Evolutionary conservation across 2,329 filamentous ascomycete species (phyloP), one percentile per base, ranked within the genome.

Genomic region (Coniochaeta pulveracea): DNA sequence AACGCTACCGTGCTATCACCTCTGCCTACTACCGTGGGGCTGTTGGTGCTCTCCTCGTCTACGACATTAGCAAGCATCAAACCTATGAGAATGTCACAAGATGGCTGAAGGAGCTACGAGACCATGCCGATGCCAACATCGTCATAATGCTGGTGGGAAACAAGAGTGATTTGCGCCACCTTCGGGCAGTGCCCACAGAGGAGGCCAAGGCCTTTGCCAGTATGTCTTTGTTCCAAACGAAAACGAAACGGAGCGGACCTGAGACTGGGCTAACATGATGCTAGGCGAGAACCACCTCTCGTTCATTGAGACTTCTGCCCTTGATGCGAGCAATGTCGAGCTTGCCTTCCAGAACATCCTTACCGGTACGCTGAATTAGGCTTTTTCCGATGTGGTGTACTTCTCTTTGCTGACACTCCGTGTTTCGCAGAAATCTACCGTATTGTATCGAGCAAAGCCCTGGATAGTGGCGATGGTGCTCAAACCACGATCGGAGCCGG

Each of bases 141-240:
- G 88, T 98, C 51, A 98, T 98, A 58, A 98, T 98, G 91, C 70
- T 98, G 52, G 91, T 96, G 36, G 91, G 91, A 61, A 98, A 98
- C 78, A 98, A 98, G 82, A 96, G 88, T 62, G 91, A 98, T 93
- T 82, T 96, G 80, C 84, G 88, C 63, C 91, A 98, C 65, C 72
- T 98, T 54, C 77, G 91, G 58, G 91, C 91, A 45, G 91, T 98
- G 46, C 86, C 91, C 33, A 98, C 91, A 40, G 91, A 98, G 56
- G 89, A 96, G 63, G 91, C 89, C 49, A 98, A 96, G 66, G 73
- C 85, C 43, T 98, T 98, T 76, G 91, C 91, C 37, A 95, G 89
- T 93, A 64, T 43, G 72, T 47, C 18, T 22, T 22, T 31, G 10
- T 14, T 10, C 11, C n/a, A 6, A 19, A 6, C 15, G 8, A 19